phyloP scores from a whole-genome alignment of 768 basidiomycete species.

The Mrakia hoshinonis region DNA sequence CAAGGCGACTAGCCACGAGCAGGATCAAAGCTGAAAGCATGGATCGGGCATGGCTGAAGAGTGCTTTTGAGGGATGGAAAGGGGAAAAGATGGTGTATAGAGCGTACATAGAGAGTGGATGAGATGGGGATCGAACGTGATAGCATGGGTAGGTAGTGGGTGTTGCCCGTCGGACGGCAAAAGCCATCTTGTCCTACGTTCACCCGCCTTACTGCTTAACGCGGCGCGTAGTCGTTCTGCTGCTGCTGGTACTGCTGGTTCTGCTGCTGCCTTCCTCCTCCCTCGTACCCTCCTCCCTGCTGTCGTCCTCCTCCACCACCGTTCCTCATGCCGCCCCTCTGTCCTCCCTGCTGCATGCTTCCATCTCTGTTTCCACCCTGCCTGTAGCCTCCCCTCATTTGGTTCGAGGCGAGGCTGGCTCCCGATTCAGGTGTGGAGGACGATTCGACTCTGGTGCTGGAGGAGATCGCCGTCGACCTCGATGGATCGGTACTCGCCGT shows the following conservation, averaged over 20 bases:
- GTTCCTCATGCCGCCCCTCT: neutral
- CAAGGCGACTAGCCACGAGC: too few relatives aligned
- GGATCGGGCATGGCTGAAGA: too few relatives aligned
- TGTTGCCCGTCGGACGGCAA: too few relatives aligned
- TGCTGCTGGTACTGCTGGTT: slow-evolving; percentile 7
- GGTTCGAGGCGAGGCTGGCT: slow-evolving; percentile 7
- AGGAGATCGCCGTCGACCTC: too few relatives aligned
- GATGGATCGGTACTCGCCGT: too few relatives aligned
- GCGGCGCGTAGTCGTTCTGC: slow-evolving; percentile 9
- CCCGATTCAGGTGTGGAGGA: neutral
- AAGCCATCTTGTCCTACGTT: too few relatives aligned
- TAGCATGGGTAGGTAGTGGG: too few relatives aligned
- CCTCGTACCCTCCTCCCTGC: slow-evolving; percentile 2
- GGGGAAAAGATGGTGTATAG: too few relatives aligned
- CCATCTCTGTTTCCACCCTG: neutral
- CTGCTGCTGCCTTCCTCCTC: neutral
- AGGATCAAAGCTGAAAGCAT: too few relatives aligned
- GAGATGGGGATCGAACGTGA: too few relatives aligned
- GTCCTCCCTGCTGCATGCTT: slow-evolving; percentile 8
- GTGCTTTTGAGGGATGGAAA: too few relatives aligned
- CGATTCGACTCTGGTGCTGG: neutral
- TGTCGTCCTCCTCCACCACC: slow-evolving; percentile 1
- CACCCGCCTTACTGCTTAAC: neutral
- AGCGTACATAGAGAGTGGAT: too few relatives aligned
- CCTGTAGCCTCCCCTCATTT: slow-evolving; percentile 13